Percentiles rank a stretch among this genome's conserved stretches.
These are phyloP conservation scores for Suillus subluteus DNA, from an alignment of 768 basidiomycete genomes.

Conservation along the genomic window DNA sequence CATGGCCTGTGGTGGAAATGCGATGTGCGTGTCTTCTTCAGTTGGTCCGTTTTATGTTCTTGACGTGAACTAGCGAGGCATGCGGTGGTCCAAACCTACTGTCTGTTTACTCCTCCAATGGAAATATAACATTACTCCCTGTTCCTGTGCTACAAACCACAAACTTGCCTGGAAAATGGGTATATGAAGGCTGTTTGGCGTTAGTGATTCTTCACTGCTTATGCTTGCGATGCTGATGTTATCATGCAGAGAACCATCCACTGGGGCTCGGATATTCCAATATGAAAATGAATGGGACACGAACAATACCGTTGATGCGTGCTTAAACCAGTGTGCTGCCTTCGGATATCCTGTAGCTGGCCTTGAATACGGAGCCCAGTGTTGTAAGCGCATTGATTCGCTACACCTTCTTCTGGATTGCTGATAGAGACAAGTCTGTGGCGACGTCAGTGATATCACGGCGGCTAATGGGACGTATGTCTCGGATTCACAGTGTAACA, in stretches of 20 bases:
- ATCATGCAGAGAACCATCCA: conserved; percentile 48
- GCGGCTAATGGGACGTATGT: conserved; percentile 35
- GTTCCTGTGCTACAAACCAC: conserved; percentile 61
- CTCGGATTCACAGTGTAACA: conserved; percentile 43
- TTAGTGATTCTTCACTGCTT: conserved; percentile 33
- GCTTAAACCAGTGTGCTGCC: conserved; percentile 67
- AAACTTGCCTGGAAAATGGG: conserved; percentile 63
- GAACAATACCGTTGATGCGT: conserved; percentile 68
- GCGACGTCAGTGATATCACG: conserved; percentile 61
- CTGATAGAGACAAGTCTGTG: conserved; percentile 51
- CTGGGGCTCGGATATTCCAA: conserved; percentile 53
- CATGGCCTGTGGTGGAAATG: conserved; percentile 74
- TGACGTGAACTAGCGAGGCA: conserved; percentile 49
- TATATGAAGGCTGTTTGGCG: conserved; percentile 70
- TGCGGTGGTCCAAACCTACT: conserved; percentile 78
- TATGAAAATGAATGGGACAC: conserved; percentile 59
- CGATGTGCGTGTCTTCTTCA: conserved; percentile 47
- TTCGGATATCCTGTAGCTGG: conserved; percentile 77
- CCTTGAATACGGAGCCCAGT: conserved; percentile 71
- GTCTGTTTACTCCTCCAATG: conserved; percentile 64
- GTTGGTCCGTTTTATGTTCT: conserved; percentile 4
- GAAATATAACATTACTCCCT: conserved; percentile 55
- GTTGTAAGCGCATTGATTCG: conserved; percentile 53
- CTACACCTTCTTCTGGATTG: not conserved
- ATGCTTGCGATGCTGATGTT: not conserved